Base-by-base conservation (phyloP, 805 yeast genomes). In the Wickerhamiella australiensis region DNA sequence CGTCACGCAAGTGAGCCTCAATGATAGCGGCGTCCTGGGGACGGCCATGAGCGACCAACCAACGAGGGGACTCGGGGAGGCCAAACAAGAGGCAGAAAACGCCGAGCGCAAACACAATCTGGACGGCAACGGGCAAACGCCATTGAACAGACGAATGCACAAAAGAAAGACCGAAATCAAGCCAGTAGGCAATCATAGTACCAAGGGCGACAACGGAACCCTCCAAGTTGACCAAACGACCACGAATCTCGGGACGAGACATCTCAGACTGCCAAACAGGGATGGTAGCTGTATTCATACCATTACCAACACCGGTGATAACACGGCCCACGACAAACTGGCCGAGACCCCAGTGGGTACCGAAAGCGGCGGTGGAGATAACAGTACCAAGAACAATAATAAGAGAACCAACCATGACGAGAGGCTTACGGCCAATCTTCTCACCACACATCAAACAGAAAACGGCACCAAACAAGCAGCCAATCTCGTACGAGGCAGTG, bases 61-160 rank as follows among this genome's bases (percentile, higher is more conserved):
- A 88, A 54, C 96, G 72, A 0, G 96, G 96, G 42, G 90, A 78
- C 65, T 88, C 96, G 1, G 97, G 96, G 22, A 88, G 66, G 41
- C 78, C 74, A 40, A 76, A 59, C 37, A 69, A 61, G 26, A 71
- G 67, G 17, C 44, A 65, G 47, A 53, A 80, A 78, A 84, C 68
- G 46, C 80, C 63, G 41, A 82, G 65, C 47, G 85, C 50, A 59
- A 81, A 79, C 37, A 80, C 55, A 51, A 77, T 69, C 68, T 84
- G 94, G 61, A 82, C 68, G 2, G 85, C 82, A 53, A 84, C 75
- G 13, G 94, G 92, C 64, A 84, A 74, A 69, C 94, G 76, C 88
- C 90, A 84, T 17, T 78, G 69, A 21, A 71, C 68, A 3, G 61
- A 56, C 22, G 47, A 42, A 50, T 60, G 49, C 26, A 77, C 77